Percentiles rank a stretch among this genome's conserved stretches.
phyloP scores from a whole-genome alignment of 2,329 filamentous ascomycete genomes.

The Cordyceps javanica region DNA sequence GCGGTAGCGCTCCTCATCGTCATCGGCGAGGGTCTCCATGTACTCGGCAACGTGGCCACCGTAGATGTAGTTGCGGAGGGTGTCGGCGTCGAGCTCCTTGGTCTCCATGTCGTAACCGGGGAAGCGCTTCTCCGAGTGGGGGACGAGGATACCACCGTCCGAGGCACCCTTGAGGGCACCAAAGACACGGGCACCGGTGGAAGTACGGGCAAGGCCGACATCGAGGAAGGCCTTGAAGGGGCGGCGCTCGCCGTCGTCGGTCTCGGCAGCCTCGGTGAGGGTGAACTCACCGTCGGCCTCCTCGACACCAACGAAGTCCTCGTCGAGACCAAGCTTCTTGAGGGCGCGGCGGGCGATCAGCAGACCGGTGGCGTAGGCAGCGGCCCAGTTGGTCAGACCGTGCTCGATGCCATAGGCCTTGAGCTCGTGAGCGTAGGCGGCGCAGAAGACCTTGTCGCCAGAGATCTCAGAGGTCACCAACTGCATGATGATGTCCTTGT shows the following conservation, averaged over 20 bases:
- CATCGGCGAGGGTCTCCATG: constrained; percentile 99
- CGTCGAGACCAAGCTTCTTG: constrained; percentile 92
- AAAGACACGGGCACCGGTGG: constrained; percentile 97
- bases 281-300: constrained; percentile 95
- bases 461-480: constrained; percentile 94
- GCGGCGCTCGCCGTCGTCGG: constrained; percentile 84
- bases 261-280: constrained; percentile 90
- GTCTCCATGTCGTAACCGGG: constrained; percentile 94
- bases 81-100: constrained; percentile 97
- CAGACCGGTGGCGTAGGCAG: constrained; percentile 93
- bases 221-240: constrained; percentile 99
- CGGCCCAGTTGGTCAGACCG: constrained; percentile 99
- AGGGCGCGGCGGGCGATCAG: constrained; percentile 94
- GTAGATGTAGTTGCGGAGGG: constrained; percentile 98
- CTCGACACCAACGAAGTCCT: constrained; percentile 91
- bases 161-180: constrained; percentile 99
- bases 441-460: constrained; percentile 92
- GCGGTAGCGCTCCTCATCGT: constrained; percentile 99
- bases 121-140: constrained; percentile 99
- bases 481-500: constrained; percentile 98
- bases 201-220: constrained; percentile 94
- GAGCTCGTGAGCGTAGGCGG: constrained; percentile 96
- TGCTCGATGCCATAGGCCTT: constrained; percentile 95
- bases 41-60: constrained; percentile 98
- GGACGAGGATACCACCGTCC: constrained; percentile 92